Evolutionary conservation across 768 basidiomycete species (phyloP).

Genomic region (Clitopilus passeckerianus): DNA sequence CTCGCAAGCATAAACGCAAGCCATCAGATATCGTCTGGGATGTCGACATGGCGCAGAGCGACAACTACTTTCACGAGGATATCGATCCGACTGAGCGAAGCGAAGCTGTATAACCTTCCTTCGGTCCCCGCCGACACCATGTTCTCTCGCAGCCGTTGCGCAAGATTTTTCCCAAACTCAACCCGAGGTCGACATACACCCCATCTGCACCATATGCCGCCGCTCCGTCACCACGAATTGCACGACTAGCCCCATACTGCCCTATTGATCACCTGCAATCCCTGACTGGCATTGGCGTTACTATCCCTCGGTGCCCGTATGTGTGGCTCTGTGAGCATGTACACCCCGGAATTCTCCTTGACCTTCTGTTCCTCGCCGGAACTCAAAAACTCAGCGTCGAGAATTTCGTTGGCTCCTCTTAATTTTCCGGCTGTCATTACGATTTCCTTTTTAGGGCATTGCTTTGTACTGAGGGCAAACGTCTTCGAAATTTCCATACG

Average conservation of each 20-base stretch:
- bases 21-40: neutral
- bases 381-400: neutral
- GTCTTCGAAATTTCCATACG: neutral
- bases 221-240: no score
- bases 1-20: neutral
- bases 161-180: neutral
- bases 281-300: no score
- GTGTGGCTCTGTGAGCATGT: no score
- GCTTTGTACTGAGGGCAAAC: neutral
- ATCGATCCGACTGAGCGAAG: neutral
- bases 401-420: neutral
- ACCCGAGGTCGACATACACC: neutral
- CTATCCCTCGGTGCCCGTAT: no score
- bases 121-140: no score
- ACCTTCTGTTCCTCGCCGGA: neutral
- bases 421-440: neutral
- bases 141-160: no score
- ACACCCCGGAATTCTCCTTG: no score
- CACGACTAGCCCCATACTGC: no score
- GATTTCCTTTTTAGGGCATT: neutral
- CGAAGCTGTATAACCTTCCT: neutral
- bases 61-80: neutral
- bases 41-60: neutral
- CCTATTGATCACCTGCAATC: no score
- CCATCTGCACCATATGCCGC: no score